Evolutionary conservation across 1,139 yeast species (phyloP), one percentile per base, ranked within the genome.

Genomic region (Petasospora fabianii): DNA sequence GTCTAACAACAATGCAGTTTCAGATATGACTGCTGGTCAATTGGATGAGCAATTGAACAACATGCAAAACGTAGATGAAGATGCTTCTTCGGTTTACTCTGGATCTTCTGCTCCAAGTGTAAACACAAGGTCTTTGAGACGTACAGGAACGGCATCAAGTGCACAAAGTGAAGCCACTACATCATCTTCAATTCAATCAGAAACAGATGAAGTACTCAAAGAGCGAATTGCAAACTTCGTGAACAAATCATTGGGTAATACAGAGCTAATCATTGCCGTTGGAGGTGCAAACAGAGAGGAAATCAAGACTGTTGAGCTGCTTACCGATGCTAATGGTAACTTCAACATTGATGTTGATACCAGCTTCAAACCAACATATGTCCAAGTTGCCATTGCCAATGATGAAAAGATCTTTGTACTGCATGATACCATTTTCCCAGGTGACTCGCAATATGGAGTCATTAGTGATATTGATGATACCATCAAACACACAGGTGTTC

Each of bases 381-480:
- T 80, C 64, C 64, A 60, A 34, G 69, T 62, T 3, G 67, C 56
- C 11, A 68, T 79, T 0, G 48, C 58, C 0, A 54, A 61, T 3
- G 73, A 76, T 43, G 75, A 75, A 22, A 61, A 69, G 5, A 63
- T 77, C 3, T 68, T 70, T 42, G 62, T 69, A 1, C 68, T 73
- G 35, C 68, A 69, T 41, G 75, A 74, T 13, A 60, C 70, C 0
- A 60, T 68, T 43, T 54, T 71, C 24, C 66, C 76, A 6, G 64
- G 66, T 1, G 57, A 64, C 9, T 53, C 59, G 0, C 88, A 95
- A 0, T 65, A 83, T 19, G 87, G 86, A 12, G 63, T 94, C 2
- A 88, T 94, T 24, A 81, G 94, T 51, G 99, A 94, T 60, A 82
- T 94, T 35, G 99, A 94, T 57, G 98, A 94, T 56, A 94, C 99